Evolutionary conservation across 1,284 basidiomycete species (phyloP), one percentile per base, ranked within the genome.

Genomic region (Boletus holoroseus): DNA sequence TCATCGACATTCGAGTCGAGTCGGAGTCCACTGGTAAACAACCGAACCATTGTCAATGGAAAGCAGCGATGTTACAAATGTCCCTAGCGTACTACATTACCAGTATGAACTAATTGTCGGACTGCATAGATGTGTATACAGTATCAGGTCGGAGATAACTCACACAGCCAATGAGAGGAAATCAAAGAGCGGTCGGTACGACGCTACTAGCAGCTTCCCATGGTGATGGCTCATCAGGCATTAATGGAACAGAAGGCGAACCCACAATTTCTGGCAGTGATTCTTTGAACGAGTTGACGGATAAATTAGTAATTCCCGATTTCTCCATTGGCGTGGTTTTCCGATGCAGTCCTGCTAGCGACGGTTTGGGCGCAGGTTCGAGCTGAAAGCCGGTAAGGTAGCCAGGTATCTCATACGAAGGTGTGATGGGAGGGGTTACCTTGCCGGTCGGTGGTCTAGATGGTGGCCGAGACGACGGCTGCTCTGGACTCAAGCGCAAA

Each of bases 171-270:
- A 35, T 5, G 18, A 28, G 43, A 36, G 12, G 13, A 31, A 42
- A 41, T 30, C 18, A 42, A 26, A 13, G 28, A 31, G 26, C 1
- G 9, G 13, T 13, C 5, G 22, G 26, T 55, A 63, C 5, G 51
- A 54, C 9, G 34, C 39, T 15, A 47, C 22, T 22, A 22, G 22
- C 54, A 36, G 64, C 59, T 37, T 55, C 58, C 67, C 68, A 68
- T 20, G 64, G 64, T 6, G 66, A 66, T 31, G 63, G 65, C 11
- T 66, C 66, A 9, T 54, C 55, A 11, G 54, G 51, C 43, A 59
- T 44, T 11, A 57, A 44, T 15, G 56, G 49, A 43, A 57, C 45
- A 24, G 55, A 20, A 28, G 53, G 43, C 13, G 55, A 51, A 37
- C 44, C 31, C 9, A 16, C 32, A 20, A 49, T 30, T 5, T 45